A percentile compares a stretch with the other conserved stretches of the same genome.
These are phyloP conservation scores for Metarhizium brunneum DNA, from an alignment of 2,329 filamentous ascomycete genomes.

Conservation along the genomic window DNA sequence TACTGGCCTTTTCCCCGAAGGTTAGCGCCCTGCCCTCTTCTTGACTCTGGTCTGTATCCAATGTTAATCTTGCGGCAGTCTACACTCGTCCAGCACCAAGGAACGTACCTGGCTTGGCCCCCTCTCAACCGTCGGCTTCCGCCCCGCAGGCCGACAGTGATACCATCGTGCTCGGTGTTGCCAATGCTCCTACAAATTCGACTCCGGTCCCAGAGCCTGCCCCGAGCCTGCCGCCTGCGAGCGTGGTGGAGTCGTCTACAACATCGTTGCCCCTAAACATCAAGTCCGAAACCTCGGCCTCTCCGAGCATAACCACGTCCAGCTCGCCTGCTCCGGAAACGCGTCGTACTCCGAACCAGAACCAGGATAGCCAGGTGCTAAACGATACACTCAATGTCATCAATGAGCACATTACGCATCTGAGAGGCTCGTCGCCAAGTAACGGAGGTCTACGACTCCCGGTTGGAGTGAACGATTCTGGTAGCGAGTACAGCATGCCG, in stretches of 20 bases:
- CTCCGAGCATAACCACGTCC: slow-evolving; percentile 17
- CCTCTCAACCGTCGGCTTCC: slow-evolving; percentile 20
- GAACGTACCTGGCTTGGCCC: slow-evolving; percentile 21
- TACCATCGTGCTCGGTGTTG: slow-evolving; percentile 10
- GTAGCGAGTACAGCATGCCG: slow-evolving; percentile 82
- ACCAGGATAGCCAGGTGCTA: slow-evolving; percentile 63
- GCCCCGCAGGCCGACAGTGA: slow-evolving; percentile 22
- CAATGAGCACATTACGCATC: slow-evolving; percentile 90
- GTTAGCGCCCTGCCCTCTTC: slow-evolving; percentile 34
- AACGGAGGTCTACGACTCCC: slow-evolving; percentile 42
- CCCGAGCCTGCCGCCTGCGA: slow-evolving; percentile 21
- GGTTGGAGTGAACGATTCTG: slow-evolving; percentile 64
- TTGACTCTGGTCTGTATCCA: slow-evolving; percentile 7
- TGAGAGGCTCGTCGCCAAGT: slow-evolving; percentile 47
- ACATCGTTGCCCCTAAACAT: slow-evolving; percentile 37
- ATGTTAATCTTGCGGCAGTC: slow-evolving; percentile 32
- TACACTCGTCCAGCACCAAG: slow-evolving; percentile 53
- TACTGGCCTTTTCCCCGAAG: slow-evolving; percentile 75
- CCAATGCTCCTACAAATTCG: slow-evolving; percentile 16
- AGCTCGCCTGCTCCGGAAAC: slow-evolving; percentile 19
- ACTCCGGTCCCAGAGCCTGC: slow-evolving; percentile 21
- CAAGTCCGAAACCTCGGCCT: slow-evolving; percentile 19
- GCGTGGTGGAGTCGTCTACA: slow-evolving; percentile 16
- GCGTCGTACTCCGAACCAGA: slow-evolving; percentile 30
- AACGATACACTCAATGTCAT: slow-evolving; percentile 94